Conservation (phyloP, 306 rosid species). For the Lablab purpureus region DNA sequence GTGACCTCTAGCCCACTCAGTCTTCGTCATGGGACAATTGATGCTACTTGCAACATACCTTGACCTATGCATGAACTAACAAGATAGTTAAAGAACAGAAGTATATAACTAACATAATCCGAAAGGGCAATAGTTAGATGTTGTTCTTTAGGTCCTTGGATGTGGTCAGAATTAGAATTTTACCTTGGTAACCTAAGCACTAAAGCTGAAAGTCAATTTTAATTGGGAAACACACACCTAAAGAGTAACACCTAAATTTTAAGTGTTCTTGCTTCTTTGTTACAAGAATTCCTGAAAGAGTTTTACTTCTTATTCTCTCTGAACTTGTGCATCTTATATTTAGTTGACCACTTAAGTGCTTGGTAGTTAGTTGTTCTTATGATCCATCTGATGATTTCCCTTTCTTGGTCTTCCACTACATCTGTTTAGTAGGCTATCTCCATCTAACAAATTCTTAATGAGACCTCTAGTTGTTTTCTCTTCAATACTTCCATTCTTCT, state of each 20-base stretch:
- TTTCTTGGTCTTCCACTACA: not conserved
- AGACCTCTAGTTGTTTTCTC: constrained; percentile 5
- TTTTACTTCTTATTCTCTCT: not conserved
- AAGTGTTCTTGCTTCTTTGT: not conserved
- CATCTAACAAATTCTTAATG: not conserved
- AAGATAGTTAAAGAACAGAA: not conserved
- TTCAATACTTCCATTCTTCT: not conserved
- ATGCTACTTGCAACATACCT: too few species aligned
- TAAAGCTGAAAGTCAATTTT: not conserved
- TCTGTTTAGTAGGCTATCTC: not conserved
- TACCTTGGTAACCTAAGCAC: not conserved
- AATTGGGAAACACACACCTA: not conserved
- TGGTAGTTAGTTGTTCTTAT: constrained; percentile 1
- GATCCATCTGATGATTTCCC: not conserved
- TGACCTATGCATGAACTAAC: not conserved
- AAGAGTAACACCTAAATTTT: not conserved
- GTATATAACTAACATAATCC: not conserved
- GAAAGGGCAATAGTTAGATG: too few species aligned
- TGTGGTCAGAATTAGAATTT: not conserved
- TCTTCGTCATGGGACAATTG: too few species aligned
- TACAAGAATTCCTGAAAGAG: not conserved
- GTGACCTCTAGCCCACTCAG: too few species aligned
- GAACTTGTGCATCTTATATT: not conserved
- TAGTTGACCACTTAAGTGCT: not conserved
- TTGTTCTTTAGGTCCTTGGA: not conserved